Base-by-base conservation (phyloP, 176 grass and related monocot species). In the Themeda triandra region DNA sequence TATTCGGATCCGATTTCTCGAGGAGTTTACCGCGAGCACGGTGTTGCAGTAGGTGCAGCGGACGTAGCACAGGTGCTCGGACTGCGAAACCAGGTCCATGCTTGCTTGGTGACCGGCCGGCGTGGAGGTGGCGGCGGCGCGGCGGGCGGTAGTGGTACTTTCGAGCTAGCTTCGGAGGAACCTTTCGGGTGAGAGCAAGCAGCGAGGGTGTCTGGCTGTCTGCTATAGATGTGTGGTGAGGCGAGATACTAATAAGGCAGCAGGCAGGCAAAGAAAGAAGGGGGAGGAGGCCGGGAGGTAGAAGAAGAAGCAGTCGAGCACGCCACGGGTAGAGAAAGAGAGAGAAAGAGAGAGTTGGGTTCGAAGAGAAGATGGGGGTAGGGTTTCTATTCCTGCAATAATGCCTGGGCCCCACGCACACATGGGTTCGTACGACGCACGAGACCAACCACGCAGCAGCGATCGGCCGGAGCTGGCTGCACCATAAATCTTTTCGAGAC, bases 1-100 rank as follows among this genome's bases (percentile, higher is more conserved):
- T 29, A 62, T 64, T 64, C n/a, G 53, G 51, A 25, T 58, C 73
- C 67, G 83, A 44, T 85, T 67, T 91, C 79, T 84, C 82, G 86
- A 91, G 76, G 92, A 98, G 89, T 88, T 93, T 94, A 98, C 96
- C 89, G 87, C 88, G 78, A 99, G 96, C 65, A 93, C 89, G 66
- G 89, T 90, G 75, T 87, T 96, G 87, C 96, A 99, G 90, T 90
- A 99, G 81, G 89, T 91, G 93, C 96, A 99, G 89, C 91, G 85
- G n/a, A 98, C 91, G 80, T 90, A 96, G 89, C 93, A 88, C 62
- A 96, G 77, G 77, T 92, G 91, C 85, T 96, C 96, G 64, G 91
- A 85, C 73, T 86, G 93, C 75, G 96, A 71, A 42, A 89, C 89
- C 66, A 89, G 81, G 71, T 99, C 97, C 97, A 99, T 45, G 49